Evolutionary conservation across 495 filamentous ascomycete genomes (phyloP), one percentile per base, ranked within the genome.

Genomic region (Acidiella bohemica): DNA sequence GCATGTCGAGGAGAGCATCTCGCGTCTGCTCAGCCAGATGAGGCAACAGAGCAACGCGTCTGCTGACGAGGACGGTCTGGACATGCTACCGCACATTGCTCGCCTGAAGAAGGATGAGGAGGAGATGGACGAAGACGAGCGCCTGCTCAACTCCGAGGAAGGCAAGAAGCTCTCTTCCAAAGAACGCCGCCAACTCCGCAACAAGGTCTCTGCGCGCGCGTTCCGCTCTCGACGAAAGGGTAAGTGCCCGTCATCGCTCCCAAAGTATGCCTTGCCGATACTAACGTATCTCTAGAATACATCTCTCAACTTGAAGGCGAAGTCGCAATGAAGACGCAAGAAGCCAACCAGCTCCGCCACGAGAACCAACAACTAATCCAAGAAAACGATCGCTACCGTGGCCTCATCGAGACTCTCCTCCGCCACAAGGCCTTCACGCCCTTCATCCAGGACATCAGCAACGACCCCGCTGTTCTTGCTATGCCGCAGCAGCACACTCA

Each of bases 121-220:
- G 48, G 88, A 96, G 21, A 95, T 97, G 88, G 90, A 99, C 60
- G 86, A 93, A 58, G 90, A 99, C 52, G 90, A 96, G 68, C 67
- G 82, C 44, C 66, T 96, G 2, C 70, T 99, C 12, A 84, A 83
- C 4, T 93, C 86, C 47, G 90, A 96, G 52, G 88, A 93, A 60
- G 90, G 88, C 31, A 99, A 99, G 75, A 93, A 93, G 62, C 70
- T 99, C 27, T 85, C 72, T 60, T 86, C 81, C 67, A 93, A 94
- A 60, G 84, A 95, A 63, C 75, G 90, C 27, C 75, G 90, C 26
- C 90, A 96, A 59, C 63, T 99, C 4, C 75, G 90, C 30, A 99
- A 99, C 69, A 99, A 99, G 62, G 90, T 99, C 8, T 99, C 90
- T 26, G 90, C 90, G 44, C 76, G 90, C 41, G 87, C 86, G 28